Evolutionary conservation across 495 filamentous ascomycete genomes (phyloP), one percentile per base, ranked within the genome.

Genomic region (Tuber melanosporum): DNA sequence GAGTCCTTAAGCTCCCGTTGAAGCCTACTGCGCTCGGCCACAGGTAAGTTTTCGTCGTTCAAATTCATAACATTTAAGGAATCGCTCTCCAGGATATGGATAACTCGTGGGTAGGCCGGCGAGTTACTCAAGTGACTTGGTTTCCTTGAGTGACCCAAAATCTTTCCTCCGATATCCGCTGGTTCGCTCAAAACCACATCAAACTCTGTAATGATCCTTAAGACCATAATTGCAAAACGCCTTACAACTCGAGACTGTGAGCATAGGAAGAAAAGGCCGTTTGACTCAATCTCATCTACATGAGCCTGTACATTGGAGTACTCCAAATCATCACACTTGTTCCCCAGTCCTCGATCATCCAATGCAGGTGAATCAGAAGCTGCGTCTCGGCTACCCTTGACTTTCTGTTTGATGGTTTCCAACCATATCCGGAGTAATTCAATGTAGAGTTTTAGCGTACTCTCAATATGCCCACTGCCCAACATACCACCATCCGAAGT

Each of bases 401-500:
- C 92, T 82, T 97, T 98, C 52, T 91, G 89, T 77, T 92, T 92
- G 80, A 98, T 95, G 82, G 98, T 94, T 73, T 98, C 94, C 44
- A 97, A 95, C 95, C 95, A 99, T 66, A 99, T 98, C 75, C 92
- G 89, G 46, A 99, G 87, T 14, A 98, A 86, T 84, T 99, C 94
- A 70, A 99, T 92, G 83, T 98, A 99, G 0, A 99, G 87, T 77
- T 90, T 90, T 26, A 99, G 83, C 5, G 96, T 98, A 75, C 91
- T 97, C 82, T 99, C 96, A 72, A 99, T 97, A 83, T 99, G 96
- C 15, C 91, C 93, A 41, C 94, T 91, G 9, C 95, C 95, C 41
- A 99, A 89, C 93, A 99, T 94, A 5, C 96, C 95, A 69, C 97
- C 94, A 81, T 98, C 96, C 14, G 94, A 97, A 92, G 97, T 97